Conservation (phyloP, 306 rosid genomes). For the Inga leiocalycina region DNA sequence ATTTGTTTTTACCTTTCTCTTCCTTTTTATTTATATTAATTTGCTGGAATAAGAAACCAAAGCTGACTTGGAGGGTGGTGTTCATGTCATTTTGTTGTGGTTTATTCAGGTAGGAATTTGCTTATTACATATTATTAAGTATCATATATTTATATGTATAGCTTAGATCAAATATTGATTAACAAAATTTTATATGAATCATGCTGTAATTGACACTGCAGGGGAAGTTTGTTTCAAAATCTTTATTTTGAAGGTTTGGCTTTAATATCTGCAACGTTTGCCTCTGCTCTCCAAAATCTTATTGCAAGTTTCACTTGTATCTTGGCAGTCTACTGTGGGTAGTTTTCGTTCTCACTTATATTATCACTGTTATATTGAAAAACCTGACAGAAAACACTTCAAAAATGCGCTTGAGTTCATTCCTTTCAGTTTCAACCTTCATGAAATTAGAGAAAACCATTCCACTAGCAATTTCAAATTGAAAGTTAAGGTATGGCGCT, state of each 20-base stretch:
- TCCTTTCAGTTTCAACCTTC: no score
- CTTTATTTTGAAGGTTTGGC: conserved; percentile 42
- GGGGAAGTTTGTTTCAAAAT: conserved; percentile 53
- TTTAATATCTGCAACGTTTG: conserved; percentile 52
- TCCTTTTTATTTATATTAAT: background rate
- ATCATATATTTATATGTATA: background rate
- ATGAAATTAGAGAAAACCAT: no score
- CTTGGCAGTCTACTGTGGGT: conserved; percentile 45
- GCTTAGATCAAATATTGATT: background rate
- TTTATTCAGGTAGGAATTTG: conserved; percentile 45
- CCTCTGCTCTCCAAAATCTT: conserved; percentile 40
- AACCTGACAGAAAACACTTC: no score
- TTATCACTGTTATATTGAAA: no score
- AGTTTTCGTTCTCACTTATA: background rate
- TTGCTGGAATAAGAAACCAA: conserved; percentile 45
- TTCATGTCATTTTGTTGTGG: conserved; percentile 41
- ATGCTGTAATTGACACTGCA: background rate
- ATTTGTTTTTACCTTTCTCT: background rate
- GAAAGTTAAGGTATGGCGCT: no score
- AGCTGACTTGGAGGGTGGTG: conserved; percentile 43
- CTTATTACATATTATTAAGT: background rate
- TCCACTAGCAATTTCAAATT: no score
- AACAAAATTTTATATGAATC: background rate
- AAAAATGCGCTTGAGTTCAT: no score
- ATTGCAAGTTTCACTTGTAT: conserved; percentile 45